phyloP scores from a whole-genome alignment of 805 yeast species.

The Kodamaea restingae region DNA sequence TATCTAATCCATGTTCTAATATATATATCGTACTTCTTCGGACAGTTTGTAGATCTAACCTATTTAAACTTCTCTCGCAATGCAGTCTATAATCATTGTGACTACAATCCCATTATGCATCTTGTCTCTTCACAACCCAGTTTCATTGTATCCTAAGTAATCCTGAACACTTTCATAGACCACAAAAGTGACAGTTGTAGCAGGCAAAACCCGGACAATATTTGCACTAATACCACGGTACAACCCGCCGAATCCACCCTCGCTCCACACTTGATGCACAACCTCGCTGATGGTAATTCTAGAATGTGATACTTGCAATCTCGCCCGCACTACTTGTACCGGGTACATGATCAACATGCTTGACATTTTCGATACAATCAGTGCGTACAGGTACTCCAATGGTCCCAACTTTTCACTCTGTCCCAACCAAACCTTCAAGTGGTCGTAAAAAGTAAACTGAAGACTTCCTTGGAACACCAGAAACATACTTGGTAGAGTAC shows the following conservation, averaged over 20 bases:
- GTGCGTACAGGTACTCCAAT: constrained; percentile 57
- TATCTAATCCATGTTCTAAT: too few species aligned
- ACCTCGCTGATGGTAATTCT: constrained; percentile 24
- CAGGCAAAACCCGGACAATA: constrained; percentile 79
- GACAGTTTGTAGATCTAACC: too few species aligned
- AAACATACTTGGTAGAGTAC: constrained; percentile 67
- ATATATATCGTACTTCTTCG: too few species aligned
- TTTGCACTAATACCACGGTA: constrained; percentile 84
- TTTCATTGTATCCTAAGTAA: neutral
- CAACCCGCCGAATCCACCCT: constrained; percentile 60
- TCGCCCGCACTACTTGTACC: constrained; percentile 71
- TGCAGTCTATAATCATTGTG: too few species aligned
- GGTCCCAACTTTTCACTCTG: constrained; percentile 36
- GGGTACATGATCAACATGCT: constrained; percentile 76
- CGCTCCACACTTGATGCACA: constrained; percentile 40
- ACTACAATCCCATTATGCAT: too few species aligned
- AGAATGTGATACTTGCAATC: constrained; percentile 48
- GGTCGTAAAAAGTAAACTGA: constrained; percentile 83
- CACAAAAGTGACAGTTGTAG: constrained; percentile 85
- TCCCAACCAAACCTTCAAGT: constrained; percentile 46
- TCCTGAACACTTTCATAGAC: constrained; percentile 64
- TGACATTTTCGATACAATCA: constrained; percentile 64
- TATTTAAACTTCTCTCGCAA: too few species aligned
- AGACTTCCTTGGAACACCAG: constrained; percentile 88
- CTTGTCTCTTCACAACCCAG: too few species aligned